A percentile compares a stretch with the other conserved stretches of the same genome.
Conservation (phyloP, 1,284 basidiomycete genomes). For the Xerocomus nothofagi region DNA sequence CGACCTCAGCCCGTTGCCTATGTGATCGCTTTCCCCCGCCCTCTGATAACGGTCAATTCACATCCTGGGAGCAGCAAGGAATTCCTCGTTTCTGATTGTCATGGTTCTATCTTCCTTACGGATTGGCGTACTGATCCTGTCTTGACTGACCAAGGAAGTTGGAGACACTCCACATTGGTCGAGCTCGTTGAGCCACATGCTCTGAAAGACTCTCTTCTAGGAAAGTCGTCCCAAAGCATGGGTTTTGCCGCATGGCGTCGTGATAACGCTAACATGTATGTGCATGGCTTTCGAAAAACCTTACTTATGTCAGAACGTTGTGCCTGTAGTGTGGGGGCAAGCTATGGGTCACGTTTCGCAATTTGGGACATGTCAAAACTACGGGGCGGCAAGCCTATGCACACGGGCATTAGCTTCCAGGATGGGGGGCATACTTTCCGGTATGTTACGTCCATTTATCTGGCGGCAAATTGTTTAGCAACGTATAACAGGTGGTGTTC, state of each 20-base stretch:
- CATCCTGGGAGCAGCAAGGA: conserved; percentile 74
- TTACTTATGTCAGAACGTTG: conserved; percentile 10
- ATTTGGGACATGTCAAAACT: conserved; percentile 74
- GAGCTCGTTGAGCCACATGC: conserved; percentile 72
- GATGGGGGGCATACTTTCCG: conserved; percentile 69
- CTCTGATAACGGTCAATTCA: conserved; percentile 65
- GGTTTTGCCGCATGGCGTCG: conserved; percentile 68
- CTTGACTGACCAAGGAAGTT: conserved; percentile 49
- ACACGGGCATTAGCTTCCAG: conserved; percentile 57
- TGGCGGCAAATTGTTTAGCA: conserved; percentile 7
- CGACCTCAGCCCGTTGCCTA: conserved; percentile 72
- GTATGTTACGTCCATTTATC: conserved; percentile 38
- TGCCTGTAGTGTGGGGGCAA: conserved; percentile 61
- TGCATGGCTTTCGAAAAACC: not conserved
- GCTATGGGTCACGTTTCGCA: conserved; percentile 65
- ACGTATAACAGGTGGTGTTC: conserved; percentile 62
- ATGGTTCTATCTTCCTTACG: conserved; percentile 68
- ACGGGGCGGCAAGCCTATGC: conserved; percentile 67
- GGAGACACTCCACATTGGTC: conserved; percentile 61
- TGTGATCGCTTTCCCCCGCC: conserved; percentile 67
- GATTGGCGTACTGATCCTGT: conserved; percentile 76
- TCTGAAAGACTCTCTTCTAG: conserved; percentile 52
- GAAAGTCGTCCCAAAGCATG: conserved; percentile 46
- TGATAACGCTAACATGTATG: conserved; percentile 71
- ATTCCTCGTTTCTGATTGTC: conserved; percentile 70